Conservation (phyloP, 2,329 filamentous ascomycete species). For the Bipolaris bicolor region DNA sequence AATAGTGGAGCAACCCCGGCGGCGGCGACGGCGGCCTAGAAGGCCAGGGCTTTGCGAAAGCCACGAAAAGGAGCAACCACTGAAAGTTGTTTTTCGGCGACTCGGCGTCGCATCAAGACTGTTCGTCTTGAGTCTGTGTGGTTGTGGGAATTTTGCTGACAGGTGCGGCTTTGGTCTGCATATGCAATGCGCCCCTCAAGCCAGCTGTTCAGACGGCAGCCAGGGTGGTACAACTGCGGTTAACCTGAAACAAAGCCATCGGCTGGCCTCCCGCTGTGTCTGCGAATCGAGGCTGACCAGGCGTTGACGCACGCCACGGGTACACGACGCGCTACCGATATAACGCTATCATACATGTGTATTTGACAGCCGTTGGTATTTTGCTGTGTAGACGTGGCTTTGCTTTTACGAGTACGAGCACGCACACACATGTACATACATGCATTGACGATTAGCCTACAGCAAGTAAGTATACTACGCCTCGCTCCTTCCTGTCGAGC, state of each 20-base stretch:
- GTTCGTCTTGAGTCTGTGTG: background rate
- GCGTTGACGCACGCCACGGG: background rate
- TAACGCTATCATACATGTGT: background rate
- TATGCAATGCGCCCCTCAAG: conserved; percentile 6
- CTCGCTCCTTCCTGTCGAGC: background rate
- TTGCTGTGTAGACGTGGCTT: background rate
- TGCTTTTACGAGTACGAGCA: background rate
- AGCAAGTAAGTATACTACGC: background rate
- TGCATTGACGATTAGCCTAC: too few relatives aligned
- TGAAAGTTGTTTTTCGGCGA: conserved; percentile 1
- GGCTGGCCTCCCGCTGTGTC: conserved; percentile 9
- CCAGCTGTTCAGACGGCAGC: conserved; percentile 15
- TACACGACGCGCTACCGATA: background rate
- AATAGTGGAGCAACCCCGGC: conserved; percentile 11
- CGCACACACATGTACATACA: too few relatives aligned
- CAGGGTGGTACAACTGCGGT: conserved; percentile 16
- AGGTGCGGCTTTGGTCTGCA: conserved; percentile 6
- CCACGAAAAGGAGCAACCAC: conserved; percentile 13
- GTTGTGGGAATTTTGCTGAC: conserved; percentile 2
- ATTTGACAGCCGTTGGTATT: background rate
- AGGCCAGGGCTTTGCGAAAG: conserved; percentile 13
- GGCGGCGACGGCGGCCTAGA: conserved; percentile 8
- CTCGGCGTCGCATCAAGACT: background rate
- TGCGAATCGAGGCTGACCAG: conserved; percentile 8
- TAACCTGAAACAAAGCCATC: conserved; percentile 27